These are phyloP conservation scores for Mortierella sp. DNA, from an alignment of 371 early-diverging fungal genomes.

Conservation along the genomic window DNA sequence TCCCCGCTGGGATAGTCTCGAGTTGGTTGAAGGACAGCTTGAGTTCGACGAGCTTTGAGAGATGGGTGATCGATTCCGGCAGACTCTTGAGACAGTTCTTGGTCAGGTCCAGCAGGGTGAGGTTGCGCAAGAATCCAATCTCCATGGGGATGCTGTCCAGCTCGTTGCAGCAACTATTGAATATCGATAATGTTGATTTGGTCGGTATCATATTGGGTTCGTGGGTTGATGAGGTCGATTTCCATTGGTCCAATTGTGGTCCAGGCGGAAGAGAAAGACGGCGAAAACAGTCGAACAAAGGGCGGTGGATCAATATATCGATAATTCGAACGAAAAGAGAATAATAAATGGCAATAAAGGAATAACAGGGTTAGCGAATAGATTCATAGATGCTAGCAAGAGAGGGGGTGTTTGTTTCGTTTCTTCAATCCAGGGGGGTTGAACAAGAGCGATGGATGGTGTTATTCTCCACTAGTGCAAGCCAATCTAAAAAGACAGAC, in stretches of 20 bases:
- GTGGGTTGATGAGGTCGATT: neutral
- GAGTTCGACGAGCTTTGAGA: constrained; percentile 78
- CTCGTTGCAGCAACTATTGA: constrained; percentile 62
- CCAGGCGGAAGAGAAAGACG: neutral
- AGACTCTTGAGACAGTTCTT: constrained; percentile 69
- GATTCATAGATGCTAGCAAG: too few relatives aligned
- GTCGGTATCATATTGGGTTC: neutral
- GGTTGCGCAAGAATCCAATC: constrained; percentile 73
- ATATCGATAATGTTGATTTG: neutral
- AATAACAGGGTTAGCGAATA: too few relatives aligned
- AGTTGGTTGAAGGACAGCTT: constrained; percentile 77
- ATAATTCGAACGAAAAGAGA: too few relatives aligned
- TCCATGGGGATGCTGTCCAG: constrained; percentile 66
- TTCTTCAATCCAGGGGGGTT: too few relatives aligned
- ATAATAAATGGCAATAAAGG: too few relatives aligned
- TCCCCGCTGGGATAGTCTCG: constrained; percentile 69
- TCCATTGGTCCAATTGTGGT: neutral
- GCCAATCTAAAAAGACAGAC: neutral
- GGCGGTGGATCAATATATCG: neutral
- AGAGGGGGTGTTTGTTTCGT: too few relatives aligned
- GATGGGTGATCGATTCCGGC: constrained; percentile 79
- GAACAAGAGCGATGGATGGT: too few relatives aligned
- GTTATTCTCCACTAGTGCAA: too few relatives aligned
- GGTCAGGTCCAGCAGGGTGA: constrained; percentile 74
- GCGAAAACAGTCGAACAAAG: neutral